Evolutionary conservation across 768 basidiomycete species (phyloP).

Genomic region (Hygrophorus russula): DNA sequence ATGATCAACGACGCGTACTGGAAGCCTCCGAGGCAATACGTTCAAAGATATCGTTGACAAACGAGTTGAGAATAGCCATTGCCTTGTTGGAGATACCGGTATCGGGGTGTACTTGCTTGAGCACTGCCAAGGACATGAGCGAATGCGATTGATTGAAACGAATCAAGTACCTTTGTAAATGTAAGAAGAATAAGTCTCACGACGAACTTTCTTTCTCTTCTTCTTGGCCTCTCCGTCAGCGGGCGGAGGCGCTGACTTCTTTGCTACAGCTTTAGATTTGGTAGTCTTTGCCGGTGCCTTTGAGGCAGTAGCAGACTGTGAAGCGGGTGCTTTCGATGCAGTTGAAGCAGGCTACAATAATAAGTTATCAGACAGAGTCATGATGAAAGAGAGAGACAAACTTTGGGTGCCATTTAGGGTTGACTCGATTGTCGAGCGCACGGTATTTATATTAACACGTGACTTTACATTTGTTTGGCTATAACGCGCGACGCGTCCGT

Average conservation of each 20-base stretch:
- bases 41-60: slow-evolving; percentile 76
- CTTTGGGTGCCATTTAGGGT: slow-evolving; percentile 7
- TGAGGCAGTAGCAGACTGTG: slow-evolving; percentile 49
- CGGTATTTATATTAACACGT: slow-evolving; percentile 25
- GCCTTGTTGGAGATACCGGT: slow-evolving; percentile 90
- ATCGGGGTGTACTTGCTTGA: slow-evolving; percentile 89
- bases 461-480: slow-evolving; percentile 24
- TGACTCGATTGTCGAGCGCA: slow-evolving; percentile 13
- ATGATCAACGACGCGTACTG: slow-evolving; percentile 36
- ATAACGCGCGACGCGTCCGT: slow-evolving; percentile 23
- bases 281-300: slow-evolving; percentile 66
- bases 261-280: slow-evolving; percentile 76
- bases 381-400: slow-evolving; percentile 4
- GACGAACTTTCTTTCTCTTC: slow-evolving; percentile 77
- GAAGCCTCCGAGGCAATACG: slow-evolving; percentile 86
- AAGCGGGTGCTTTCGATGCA: slow-evolving; percentile 73
- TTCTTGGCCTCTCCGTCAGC: slow-evolving; percentile 75
- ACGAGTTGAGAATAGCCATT: slow-evolving; percentile 83
- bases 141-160: neutral
- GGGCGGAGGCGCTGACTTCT: slow-evolving; percentile 81
- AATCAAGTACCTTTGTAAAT: slow-evolving; percentile 78
- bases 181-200: slow-evolving; percentile 91
- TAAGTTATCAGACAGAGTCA: too few species aligned
- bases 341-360: slow-evolving; percentile 76
- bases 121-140: slow-evolving; percentile 32